A percentile compares a stretch with the other conserved stretches of the same genome.
These are phyloP conservation scores for Streptanthus diversifolius DNA, from an alignment of 345 rosid genomes.

Conservation along the genomic window DNA sequence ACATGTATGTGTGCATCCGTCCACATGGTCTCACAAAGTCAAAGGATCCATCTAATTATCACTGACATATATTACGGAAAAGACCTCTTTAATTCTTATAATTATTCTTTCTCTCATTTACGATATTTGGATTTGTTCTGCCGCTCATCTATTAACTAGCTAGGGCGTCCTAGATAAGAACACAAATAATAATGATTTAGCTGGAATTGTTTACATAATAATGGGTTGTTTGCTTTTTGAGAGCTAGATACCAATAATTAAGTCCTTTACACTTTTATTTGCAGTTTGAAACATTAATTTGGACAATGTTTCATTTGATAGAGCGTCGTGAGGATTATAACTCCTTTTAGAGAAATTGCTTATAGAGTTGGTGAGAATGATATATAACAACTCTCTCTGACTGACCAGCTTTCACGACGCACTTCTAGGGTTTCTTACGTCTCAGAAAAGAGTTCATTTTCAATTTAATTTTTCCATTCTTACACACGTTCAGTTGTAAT, in stretches of 20 bases:
- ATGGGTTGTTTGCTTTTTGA: neutral
- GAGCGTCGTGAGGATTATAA: neutral
- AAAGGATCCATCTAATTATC: conserved; percentile 14
- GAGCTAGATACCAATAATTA: neutral
- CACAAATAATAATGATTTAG: neutral
- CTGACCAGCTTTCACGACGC: neutral
- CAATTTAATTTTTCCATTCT: too few relatives aligned
- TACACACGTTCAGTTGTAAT: neutral
- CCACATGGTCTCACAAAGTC: conserved; percentile 35
- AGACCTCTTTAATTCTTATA: neutral
- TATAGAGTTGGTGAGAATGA: neutral
- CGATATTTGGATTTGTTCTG: neutral
- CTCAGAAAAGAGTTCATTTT: neutral
- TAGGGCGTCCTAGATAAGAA: neutral
- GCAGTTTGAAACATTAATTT: neutral
- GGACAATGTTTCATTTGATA: neutral
- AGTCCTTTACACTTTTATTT: neutral
- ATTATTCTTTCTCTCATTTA: neutral
- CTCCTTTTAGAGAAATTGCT: neutral
- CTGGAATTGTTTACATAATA: neutral
- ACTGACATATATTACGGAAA: neutral
- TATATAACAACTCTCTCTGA: neutral
- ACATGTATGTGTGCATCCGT: neutral
- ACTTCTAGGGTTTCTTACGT: neutral
- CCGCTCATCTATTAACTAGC: neutral